Base-by-base conservation (phyloP, 2,329 filamentous ascomycete species). In the Sporothrix brunneoviolacea region DNA sequence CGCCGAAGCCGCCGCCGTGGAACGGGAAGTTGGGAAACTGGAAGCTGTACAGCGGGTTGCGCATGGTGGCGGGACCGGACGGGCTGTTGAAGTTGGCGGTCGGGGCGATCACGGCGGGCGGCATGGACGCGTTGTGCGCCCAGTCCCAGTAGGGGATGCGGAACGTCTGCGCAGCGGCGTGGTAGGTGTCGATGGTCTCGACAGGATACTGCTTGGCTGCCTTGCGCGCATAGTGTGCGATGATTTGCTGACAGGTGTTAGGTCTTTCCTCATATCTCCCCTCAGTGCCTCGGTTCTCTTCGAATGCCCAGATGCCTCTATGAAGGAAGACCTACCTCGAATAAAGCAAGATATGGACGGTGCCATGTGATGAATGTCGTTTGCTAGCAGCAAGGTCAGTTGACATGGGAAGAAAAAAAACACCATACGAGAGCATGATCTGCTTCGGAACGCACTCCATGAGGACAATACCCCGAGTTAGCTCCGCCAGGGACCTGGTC, bases 91-190 rank as follows among this genome's bases (percentile, higher is more conserved):
- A 55, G 1, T 50, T 50, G 38, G 64, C 33, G 10, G 55, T 56
- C 22, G 61, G 58, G 2, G 61, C 61, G 3, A 64, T 69, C n/a
- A 55, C 60, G 9, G 68, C 67, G 0, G 59, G 55, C 4, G 77
- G 76, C 3, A 80, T 65, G n/a, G 56, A 53, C 4, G 67, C 55
- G 30, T 71, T 60, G 3, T 56, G 52, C 2, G 68, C 75, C 76
- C 75, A 80, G 62, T 80, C 76, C 77, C 76, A 80, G 62, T 67
- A 79, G 2, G 76, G 75, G 12, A 70, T 61, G 28, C 76, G 70
- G 22, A 79, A 66, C 0, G 58, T 62, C 36, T 73, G 64, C 3
- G 75, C 75, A 2, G 76, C 75, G 3, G 65, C 57, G 19, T 61
- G 56, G 56, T 79, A 79, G 52, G 55, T 50, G 37, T 57, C 52